Base-by-base conservation (phyloP, 192 early-diverging fungal genomes). In the Cetraspora pellucida region DNA sequence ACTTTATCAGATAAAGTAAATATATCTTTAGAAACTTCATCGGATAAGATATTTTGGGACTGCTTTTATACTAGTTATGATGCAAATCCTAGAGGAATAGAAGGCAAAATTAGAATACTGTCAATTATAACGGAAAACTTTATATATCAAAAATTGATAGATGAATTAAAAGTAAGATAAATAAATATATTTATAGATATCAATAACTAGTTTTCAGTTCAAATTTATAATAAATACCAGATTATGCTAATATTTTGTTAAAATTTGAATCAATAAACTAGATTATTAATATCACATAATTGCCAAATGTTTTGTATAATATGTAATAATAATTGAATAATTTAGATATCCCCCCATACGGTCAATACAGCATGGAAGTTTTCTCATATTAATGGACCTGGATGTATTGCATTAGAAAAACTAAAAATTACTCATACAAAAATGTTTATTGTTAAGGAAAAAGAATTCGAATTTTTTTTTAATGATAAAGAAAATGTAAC, bases 161-260 rank as follows among this genome's bases (percentile, higher is more conserved):
- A 60, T 1, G 25, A 60, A 28, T 60, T 60, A 60, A 60, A 60
- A 25, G 25, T 60, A 60, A 60, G n/a, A n/a, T n/a, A n/a, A n/a
- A n/a, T n/a, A n/a, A n/a, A n/a, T n/a, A n/a, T n/a, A n/a, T n/a
- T n/a, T n/a, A n/a, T n/a, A n/a, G n/a, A n/a, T n/a, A n/a, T n/a
- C n/a, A n/a, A n/a, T n/a, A n/a, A n/a, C n/a, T n/a, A n/a, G n/a
- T n/a, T n/a, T n/a, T n/a, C n/a, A n/a, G n/a, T n/a, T n/a, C n/a
- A n/a, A n/a, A n/a, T n/a, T n/a, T n/a, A n/a, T n/a, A n/a, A n/a
- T n/a, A n/a, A n/a, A n/a, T n/a, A n/a, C n/a, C n/a, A n/a, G n/a
- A n/a, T n/a, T n/a, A n/a, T n/a, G n/a, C n/a, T n/a, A n/a, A n/a
- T n/a, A n/a, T n/a, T n/a, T n/a, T n/a, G n/a, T n/a, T n/a, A n/a